Conservation (phyloP, 164 flowering plant species). For the Nelumbo lutea region DNA sequence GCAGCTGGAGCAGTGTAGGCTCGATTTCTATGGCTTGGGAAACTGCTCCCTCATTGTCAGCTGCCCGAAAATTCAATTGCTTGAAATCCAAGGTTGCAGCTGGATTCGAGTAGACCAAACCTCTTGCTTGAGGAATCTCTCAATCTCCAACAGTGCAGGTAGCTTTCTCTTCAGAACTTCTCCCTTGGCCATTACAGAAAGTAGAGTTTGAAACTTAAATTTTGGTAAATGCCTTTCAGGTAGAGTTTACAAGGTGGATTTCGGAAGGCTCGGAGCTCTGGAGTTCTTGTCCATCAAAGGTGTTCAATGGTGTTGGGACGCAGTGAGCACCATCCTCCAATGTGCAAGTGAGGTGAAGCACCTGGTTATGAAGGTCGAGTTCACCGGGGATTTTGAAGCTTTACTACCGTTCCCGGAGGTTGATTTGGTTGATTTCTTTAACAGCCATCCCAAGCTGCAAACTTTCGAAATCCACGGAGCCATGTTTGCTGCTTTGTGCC, state of each 20-base stretch:
- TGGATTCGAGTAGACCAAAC: constrained; percentile 60
- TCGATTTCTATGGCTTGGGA: constrained; percentile 71
- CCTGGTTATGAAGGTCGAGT: constrained; percentile 82
- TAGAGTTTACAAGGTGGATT: constrained; percentile 62
- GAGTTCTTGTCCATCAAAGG: constrained; percentile 71
- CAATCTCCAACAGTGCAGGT: constrained; percentile 76
- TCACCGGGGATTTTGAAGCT: constrained; percentile 57
- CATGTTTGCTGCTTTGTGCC: constrained; percentile 94
- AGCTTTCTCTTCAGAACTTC: constrained; percentile 4
- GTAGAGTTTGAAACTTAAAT: neutral
- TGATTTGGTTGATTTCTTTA: constrained; percentile 80
- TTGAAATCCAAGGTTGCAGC: constrained; percentile 81
- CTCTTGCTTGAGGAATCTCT: constrained; percentile 39
- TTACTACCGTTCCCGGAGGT: constrained; percentile 80
- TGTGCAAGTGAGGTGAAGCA: constrained; percentile 74
- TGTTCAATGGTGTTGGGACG: constrained; percentile 90
- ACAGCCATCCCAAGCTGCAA: constrained; percentile 58
- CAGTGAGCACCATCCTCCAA: constrained; percentile 61
- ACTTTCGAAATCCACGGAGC: constrained; percentile 88
- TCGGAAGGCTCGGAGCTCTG: constrained; percentile 64
- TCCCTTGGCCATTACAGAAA: neutral
- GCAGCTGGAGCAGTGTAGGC: constrained; percentile 55
- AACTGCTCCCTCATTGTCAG: constrained; percentile 47
- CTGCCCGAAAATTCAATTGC: constrained; percentile 45
- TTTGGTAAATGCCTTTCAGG: constrained; percentile 33